Evolutionary conservation across 169 alveolate genomes (phyloP).

Genomic region (Plasmodium inui): DNA sequence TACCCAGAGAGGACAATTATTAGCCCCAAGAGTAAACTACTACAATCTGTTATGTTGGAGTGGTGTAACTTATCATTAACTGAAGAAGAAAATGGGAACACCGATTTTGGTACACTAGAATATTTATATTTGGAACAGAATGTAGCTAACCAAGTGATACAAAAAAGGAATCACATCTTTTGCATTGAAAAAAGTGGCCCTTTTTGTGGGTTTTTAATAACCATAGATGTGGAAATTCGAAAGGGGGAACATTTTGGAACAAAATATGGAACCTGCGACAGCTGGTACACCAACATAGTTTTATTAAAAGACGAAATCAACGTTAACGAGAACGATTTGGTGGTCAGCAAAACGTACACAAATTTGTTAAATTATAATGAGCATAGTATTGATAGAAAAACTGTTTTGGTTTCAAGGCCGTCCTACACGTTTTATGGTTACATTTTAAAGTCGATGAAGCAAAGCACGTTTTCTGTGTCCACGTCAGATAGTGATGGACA

Average conservation of each 20-base stretch:
- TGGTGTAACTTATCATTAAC: slow-evolving; percentile 62
- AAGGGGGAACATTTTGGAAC: slow-evolving; percentile 89
- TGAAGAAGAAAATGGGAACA: slow-evolving; percentile 21
- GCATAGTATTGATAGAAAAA: slow-evolving; percentile 76
- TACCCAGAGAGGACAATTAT: slow-evolving; percentile 86
- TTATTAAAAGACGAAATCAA: slow-evolving; percentile 80
- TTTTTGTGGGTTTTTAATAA: slow-evolving; percentile 86
- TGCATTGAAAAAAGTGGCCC: slow-evolving; percentile 79
- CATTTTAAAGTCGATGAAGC: slow-evolving; percentile 24
- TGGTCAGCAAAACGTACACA: slow-evolving; percentile 78
- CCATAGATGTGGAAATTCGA: slow-evolving; percentile 89
- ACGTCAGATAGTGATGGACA: slow-evolving; percentile 2
- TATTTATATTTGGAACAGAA: slow-evolving; percentile 76
- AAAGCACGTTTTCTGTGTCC: not conserved
- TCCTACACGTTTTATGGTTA: slow-evolving; percentile 80
- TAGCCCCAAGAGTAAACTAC: slow-evolving; percentile 83
- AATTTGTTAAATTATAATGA: slow-evolving; percentile 82
- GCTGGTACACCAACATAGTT: slow-evolving; percentile 86
- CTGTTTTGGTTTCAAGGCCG: slow-evolving; percentile 84
- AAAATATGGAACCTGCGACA: slow-evolving; percentile 85
- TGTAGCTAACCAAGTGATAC: slow-evolving; percentile 85
- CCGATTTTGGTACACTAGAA: slow-evolving; percentile 74
- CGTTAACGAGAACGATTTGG: slow-evolving; percentile 78
- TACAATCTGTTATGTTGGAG: slow-evolving; percentile 82
- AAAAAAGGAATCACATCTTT: slow-evolving; percentile 78